phyloP scores from a whole-genome alignment of 1,284 basidiomycete genomes.

The Coniferiporia sulphurascens region DNA sequence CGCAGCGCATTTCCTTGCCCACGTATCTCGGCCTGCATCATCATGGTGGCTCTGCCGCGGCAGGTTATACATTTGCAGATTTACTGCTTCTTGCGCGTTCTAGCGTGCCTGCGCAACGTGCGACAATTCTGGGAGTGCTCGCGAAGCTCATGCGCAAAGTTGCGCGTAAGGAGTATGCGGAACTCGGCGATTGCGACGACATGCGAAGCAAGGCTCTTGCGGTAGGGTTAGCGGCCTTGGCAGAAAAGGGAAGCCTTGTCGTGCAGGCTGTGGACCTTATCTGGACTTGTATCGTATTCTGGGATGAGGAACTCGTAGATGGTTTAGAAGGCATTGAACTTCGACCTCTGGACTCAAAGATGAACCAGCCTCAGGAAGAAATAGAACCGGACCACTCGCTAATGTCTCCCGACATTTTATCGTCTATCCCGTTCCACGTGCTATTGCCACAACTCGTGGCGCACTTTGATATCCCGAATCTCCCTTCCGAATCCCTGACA shows the following conservation, averaged over 20 bases:
- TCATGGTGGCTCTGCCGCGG: slow-evolving; percentile 63
- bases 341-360: slow-evolving; percentile 25
- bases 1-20: slow-evolving; percentile 53
- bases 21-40: slow-evolving; percentile 88
- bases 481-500: slow-evolving; percentile 44
- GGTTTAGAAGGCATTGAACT: slow-evolving; percentile 47
- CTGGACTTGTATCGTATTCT: slow-evolving; percentile 65
- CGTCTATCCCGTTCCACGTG: slow-evolving; percentile 48
- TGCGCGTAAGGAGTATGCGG: slow-evolving; percentile 31
- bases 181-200: slow-evolving; percentile 42
- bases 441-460: slow-evolving; percentile 48
- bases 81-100: slow-evolving; percentile 81
- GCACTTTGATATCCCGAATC: slow-evolving; percentile 35
- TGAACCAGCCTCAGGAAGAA: slow-evolving; percentile 16
- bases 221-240: slow-evolving; percentile 58
- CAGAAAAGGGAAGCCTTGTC: slow-evolving; percentile 63
- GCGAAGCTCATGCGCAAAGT: slow-evolving; percentile 51
- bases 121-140: slow-evolving; percentile 77
- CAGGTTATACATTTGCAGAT: slow-evolving; percentile 88
- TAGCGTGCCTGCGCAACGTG: slow-evolving; percentile 79
- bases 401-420: slow-evolving; percentile 28
- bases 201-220: slow-evolving; percentile 55
- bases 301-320: slow-evolving; percentile 41
- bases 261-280: slow-evolving; percentile 62
- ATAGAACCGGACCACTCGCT: neutral